Percentiles rank a stretch among this genome's conserved stretches.
phyloP scores from a whole-genome alignment of 192 early-diverging fungal species.

The Backusella sp. region DNA sequence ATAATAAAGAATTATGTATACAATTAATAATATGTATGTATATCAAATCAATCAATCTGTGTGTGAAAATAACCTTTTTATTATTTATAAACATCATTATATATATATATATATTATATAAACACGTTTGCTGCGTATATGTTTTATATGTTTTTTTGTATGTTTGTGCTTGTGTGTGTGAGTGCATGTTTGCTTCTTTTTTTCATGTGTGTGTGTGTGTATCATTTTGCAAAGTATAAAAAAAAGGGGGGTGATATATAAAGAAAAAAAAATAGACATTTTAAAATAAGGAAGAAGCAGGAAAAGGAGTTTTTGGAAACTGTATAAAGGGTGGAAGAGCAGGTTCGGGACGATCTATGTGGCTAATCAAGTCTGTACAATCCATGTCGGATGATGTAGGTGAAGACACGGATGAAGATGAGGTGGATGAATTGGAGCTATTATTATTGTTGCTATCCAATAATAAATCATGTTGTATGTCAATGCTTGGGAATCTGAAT shows the following conservation, averaged over 20 bases:
- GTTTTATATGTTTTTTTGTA: background rate
- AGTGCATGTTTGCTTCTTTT: background rate
- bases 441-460: background rate
- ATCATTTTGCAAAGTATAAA: background rate
- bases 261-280: background rate
- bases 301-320: background rate
- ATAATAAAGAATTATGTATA: no score
- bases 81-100: background rate
- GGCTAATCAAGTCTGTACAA: background rate
- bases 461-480: background rate
- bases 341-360: conserved; percentile 2
- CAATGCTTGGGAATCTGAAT: background rate
- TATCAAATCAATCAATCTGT: no score
- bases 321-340: conserved; percentile 1
- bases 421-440: background rate
- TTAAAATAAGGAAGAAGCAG: conserved; percentile 2
- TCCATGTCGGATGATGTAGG: background rate
- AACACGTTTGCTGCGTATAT: background rate
- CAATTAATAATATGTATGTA: no score
- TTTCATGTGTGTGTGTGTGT: background rate
- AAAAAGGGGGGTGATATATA: background rate
- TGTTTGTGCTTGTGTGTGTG: background rate
- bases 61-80: background rate
- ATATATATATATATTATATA: background rate
- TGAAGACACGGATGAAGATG: background rate